These are phyloP conservation scores for Harrya chromipes DNA, from an alignment of 768 basidiomycete genomes.

Conservation along the genomic window DNA sequence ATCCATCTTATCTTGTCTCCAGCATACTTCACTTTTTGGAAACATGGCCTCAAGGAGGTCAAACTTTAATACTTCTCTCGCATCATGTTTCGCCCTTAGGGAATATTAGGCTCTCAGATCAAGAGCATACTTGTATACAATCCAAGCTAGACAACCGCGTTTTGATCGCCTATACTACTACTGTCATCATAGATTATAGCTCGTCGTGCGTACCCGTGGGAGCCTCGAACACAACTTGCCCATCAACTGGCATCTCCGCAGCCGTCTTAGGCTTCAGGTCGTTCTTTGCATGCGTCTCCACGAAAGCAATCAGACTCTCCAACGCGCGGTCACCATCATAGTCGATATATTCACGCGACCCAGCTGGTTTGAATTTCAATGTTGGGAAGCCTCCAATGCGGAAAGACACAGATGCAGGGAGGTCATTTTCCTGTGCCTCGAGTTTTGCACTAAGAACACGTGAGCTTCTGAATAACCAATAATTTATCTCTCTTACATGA, in stretches of 20 bases:
- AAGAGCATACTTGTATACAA: slow-evolving; percentile 13
- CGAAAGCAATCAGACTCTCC: slow-evolving; percentile 80
- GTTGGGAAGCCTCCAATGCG: slow-evolving; percentile 89
- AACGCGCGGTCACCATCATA: slow-evolving; percentile 91
- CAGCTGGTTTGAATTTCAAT: slow-evolving; percentile 94
- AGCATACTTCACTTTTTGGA: slow-evolving; percentile 97
- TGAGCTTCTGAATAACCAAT: slow-evolving; percentile 1
- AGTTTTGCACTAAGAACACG: slow-evolving; percentile 73
- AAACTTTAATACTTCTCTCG: slow-evolving; percentile 50
- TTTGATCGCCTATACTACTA: slow-evolving; percentile 17
- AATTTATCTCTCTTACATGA: slow-evolving; percentile 55
- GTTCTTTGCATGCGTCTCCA: slow-evolving; percentile 81
- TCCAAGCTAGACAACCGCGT: slow-evolving; percentile 21
- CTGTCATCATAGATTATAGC: slow-evolving; percentile 18
- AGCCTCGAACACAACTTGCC: slow-evolving; percentile 25
- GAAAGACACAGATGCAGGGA: slow-evolving; percentile 88
- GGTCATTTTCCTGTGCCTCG: slow-evolving; percentile 95
- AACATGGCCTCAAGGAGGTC: slow-evolving; percentile 81
- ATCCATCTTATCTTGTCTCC: slow-evolving; percentile 12
- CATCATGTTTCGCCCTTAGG: not conserved
- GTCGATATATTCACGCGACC: slow-evolving; percentile 80
- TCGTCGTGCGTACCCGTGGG: slow-evolving; percentile 28
- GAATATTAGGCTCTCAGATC: slow-evolving; percentile 9
- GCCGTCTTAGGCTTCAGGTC: slow-evolving; percentile 43
- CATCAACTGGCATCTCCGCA: slow-evolving; percentile 18